Base-by-base conservation (phyloP, 805 yeast species). In the Ogataea trehaloabstinens region DNA sequence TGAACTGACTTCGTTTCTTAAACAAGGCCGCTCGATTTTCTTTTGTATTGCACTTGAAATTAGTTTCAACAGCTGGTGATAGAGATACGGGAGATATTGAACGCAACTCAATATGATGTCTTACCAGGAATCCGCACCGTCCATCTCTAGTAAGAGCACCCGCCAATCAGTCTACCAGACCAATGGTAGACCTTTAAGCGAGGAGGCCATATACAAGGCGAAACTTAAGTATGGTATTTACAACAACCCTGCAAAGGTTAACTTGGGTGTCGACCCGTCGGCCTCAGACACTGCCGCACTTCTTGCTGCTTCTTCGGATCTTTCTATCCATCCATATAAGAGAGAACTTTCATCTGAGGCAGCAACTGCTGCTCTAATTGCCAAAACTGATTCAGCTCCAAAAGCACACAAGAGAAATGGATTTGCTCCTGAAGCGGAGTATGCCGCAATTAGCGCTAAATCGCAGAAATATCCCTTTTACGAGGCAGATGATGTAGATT, bases 201-300 rank as follows among this genome's bases (percentile, higher is more conserved):
- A 76, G 49, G 86, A 82, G 56, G 93, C 93, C 5, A 63, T 81
- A 40, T 85, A 84, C 64, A 81, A 76, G 51, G 90, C 87, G 39
- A 81, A 80, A 50, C 63, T 82, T 56, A 82, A 76, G 52, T 82
- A 80, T 51, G 90, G 90, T 20, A 68, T 77, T 25, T 82, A 68
- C 63, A 64, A 68, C 32, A 66, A 71, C 48, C 84, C 76, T 33
- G 76, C 72, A 15, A 67, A 61, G 36, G 68, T 68, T 3, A 63
- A 71, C 8, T 63, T 79, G 5, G 90, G 91, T n/a, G 84, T 82
- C 21, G 71, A 76, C 44, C 71, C 80, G 42, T 70, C 76, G 29
- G 86, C 89, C 20, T 74, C 86, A 12, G 88, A 81, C 55, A 76
- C 84, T 5, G 91, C 95, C 34, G 93, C 93, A 1, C 65, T 82